Percentiles rank a stretch among this genome's conserved stretches.
Evolutionary conservation across 805 yeast genomes (phyloP).

Genomic region (Saturnispora diversa): DNA sequence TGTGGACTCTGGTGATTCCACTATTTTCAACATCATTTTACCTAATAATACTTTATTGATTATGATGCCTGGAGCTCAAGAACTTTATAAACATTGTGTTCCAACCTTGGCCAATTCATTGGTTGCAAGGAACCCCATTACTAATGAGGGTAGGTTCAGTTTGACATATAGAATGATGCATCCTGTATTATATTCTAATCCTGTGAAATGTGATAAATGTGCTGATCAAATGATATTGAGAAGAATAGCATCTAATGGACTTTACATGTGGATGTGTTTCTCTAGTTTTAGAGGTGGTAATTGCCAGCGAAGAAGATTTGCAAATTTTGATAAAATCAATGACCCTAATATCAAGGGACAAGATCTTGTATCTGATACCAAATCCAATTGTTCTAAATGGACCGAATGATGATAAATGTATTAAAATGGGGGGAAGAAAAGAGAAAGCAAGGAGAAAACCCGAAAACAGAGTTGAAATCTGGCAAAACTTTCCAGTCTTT

Average conservation of each 20-base stretch:
- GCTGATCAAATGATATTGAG: conserved; percentile 44
- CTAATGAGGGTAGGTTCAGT: conserved; percentile 49
- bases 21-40: conserved; percentile 45
- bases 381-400: neutral
- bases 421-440: neutral
- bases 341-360: conserved; percentile 4
- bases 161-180: conserved; percentile 57
- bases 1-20: conserved; percentile 22
- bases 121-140: conserved; percentile 33
- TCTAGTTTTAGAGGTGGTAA: conserved; percentile 34
- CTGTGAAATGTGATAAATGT: conserved; percentile 39
- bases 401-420: too few relatives aligned
- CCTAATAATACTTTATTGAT: conserved; percentile 63
- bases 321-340: conserved; percentile 34
- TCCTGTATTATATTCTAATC: conserved; percentile 27
- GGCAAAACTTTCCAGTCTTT: too few relatives aligned
- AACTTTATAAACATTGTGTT: conserved; percentile 60
- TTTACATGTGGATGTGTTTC: conserved; percentile 63
- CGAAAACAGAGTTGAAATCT: too few relatives aligned
- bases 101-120: conserved; percentile 37
- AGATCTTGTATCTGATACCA: neutral
- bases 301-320: conserved; percentile 45
- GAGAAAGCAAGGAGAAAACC: neutral
- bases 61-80: conserved; percentile 79
- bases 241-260: conserved; percentile 44